These are phyloP conservation scores for Dictyostelium firmibasis DNA, from an alignment of 78 protist species.

Conservation along the genomic window DNA sequence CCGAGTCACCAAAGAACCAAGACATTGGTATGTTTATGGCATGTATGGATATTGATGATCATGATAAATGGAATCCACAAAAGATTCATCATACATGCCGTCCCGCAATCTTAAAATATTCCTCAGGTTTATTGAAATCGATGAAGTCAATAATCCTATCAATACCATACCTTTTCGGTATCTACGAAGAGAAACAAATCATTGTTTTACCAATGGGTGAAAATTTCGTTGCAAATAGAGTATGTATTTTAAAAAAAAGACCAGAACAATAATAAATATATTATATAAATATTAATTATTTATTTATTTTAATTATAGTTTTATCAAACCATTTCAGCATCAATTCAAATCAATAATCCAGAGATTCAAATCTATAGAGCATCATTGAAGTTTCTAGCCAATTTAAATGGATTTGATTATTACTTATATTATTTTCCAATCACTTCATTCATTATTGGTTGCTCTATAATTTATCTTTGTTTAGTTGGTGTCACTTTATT, in stretches of 20 bases:
- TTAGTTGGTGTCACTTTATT: not conserved
- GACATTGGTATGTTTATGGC: constrained; percentile 75
- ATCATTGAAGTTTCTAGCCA: constrained; percentile 28
- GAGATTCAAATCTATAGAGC: constrained; percentile 69
- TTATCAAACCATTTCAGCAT: constrained; percentile 55
- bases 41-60: constrained; percentile 44
- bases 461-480: not conserved
- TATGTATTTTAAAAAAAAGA: not conserved
- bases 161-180: constrained; percentile 42
- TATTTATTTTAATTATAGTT: not conserved
- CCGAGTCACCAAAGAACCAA: constrained; percentile 71
- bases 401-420: constrained; percentile 44
- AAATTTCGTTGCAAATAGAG: constrained; percentile 44
- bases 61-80: constrained; percentile 73
- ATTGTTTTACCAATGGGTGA: constrained; percentile 57
- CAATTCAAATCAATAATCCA: constrained; percentile 29
- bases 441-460: constrained; percentile 33
- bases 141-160: not conserved
- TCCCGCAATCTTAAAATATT: constrained; percentile 55
- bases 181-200: constrained; percentile 50
- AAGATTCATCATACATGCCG: constrained; percentile 22
- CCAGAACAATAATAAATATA: no score
- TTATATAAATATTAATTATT: not conserved
- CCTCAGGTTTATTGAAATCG: constrained; percentile 13
- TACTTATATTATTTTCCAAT: constrained; percentile 53